Conservation (phyloP, 2,329 filamentous ascomycete genomes). For the Pseudocercospora fuligena region DNA sequence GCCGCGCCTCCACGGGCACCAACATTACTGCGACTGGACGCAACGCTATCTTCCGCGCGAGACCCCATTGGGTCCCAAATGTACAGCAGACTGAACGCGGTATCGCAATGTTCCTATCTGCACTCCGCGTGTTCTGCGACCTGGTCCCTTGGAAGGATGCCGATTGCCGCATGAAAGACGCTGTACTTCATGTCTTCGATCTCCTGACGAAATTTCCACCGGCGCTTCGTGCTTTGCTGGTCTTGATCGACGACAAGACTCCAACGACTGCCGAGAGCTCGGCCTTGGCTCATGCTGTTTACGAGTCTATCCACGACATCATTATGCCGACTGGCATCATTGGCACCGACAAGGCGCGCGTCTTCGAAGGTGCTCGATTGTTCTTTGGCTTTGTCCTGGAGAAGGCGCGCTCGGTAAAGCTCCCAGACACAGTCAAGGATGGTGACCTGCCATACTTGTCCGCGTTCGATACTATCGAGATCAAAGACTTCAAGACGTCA, state of each 20-base stretch:
- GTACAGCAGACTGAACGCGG: constrained; percentile 40
- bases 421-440: constrained; percentile 24
- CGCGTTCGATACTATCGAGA: constrained; percentile 36
- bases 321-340: constrained; percentile 40
- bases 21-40: constrained; percentile 23
- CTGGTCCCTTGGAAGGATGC: constrained; percentile 29
- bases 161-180: constrained; percentile 28
- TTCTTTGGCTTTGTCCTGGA: constrained; percentile 45
- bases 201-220: constrained; percentile 42
- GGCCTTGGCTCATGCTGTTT: constrained; percentile 40
- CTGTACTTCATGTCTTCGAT: constrained; percentile 40
- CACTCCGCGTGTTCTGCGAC: constrained; percentile 40
- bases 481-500: constrained; percentile 38
- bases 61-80: constrained; percentile 37
- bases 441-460: constrained; percentile 32
- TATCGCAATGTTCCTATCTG: constrained; percentile 43
- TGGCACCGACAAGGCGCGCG: constrained; percentile 31
- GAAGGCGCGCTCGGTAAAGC: constrained; percentile 36
- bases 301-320: constrained; percentile 34
- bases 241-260: constrained; percentile 43
- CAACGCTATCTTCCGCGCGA: constrained; percentile 35
- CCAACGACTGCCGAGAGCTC: constrained; percentile 38
- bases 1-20: constrained; percentile 22
- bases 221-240: constrained; percentile 40
- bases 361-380: constrained; percentile 43